A percentile compares a stretch with the other conserved stretches of the same genome.
Conservation (phyloP, 768 basidiomycete species). For the Tricholoma hemisulphureum region DNA sequence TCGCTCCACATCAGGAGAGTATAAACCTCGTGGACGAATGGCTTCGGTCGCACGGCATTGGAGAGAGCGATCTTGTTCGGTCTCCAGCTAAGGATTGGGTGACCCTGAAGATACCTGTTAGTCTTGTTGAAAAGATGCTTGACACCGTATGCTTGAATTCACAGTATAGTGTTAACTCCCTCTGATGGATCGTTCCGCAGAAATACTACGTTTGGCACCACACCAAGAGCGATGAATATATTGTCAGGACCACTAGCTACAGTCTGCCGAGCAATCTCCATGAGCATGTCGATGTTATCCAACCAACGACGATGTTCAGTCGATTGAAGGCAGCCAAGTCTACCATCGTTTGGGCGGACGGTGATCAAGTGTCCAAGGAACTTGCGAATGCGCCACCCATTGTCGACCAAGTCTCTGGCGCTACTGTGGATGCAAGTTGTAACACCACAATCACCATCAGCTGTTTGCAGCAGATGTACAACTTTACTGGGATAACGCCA, state of each 20-base stretch:
- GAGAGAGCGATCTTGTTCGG: slow-evolving; percentile 41
- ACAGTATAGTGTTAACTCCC: no score
- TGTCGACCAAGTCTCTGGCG: slow-evolving; percentile 26
- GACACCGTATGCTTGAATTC: slow-evolving; percentile 39
- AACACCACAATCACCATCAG: slow-evolving; percentile 47
- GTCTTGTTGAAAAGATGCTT: slow-evolving; percentile 64
- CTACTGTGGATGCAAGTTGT: slow-evolving; percentile 48
- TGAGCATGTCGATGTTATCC: slow-evolving; percentile 61
- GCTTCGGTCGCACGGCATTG: slow-evolving; percentile 55
- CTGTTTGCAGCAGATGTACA: slow-evolving; percentile 56
- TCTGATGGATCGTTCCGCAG: slow-evolving; percentile 38
- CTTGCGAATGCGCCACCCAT: slow-evolving; percentile 3
- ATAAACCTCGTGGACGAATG: slow-evolving; percentile 58
- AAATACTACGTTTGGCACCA: slow-evolving; percentile 65
- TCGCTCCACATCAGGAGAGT: slow-evolving; percentile 55
- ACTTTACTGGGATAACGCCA: slow-evolving; percentile 45
- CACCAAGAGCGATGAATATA: no score
- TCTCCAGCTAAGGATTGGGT: no score
- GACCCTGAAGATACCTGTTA: slow-evolving; percentile 54
- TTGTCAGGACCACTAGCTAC: slow-evolving; percentile 67
- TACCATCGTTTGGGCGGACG: slow-evolving; percentile 21
- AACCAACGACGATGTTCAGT: slow-evolving; percentile 69
- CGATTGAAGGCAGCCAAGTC: slow-evolving; percentile 16
- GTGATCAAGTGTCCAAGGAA: no score
- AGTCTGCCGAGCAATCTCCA: slow-evolving; percentile 59